A percentile compares a stretch with the other conserved stretches of the same genome.
phyloP scores from a whole-genome alignment of 179 eudicot genomes.

The Carnegiea gigantea region DNA sequence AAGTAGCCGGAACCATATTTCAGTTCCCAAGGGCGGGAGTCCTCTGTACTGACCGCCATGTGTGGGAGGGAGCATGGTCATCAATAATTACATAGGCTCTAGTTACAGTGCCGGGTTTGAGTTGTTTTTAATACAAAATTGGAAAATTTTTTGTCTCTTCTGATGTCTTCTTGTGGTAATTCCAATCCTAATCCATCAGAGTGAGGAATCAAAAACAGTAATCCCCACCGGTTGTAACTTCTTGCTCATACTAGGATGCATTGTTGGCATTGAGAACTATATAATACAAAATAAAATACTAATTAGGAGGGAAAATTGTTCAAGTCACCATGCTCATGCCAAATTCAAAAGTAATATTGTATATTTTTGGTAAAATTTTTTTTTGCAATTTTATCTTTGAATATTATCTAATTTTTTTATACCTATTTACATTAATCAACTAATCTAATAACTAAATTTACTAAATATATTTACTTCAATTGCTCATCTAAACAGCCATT shows the following conservation, averaged over 20 bases:
- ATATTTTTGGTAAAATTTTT: too few species aligned
- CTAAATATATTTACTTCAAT: too few species aligned
- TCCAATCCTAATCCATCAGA: not conserved
- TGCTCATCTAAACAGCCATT: too few species aligned
- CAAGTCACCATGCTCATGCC: too few species aligned
- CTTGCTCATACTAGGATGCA: not conserved
- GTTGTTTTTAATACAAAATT: not conserved
- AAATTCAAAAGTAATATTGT: too few species aligned
- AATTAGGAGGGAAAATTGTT: not conserved
- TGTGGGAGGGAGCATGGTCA: not conserved
- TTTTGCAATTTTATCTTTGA: too few species aligned
- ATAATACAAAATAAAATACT: not conserved
- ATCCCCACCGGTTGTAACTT: not conserved
- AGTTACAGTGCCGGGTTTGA: not conserved
- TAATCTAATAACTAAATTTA: too few species aligned
- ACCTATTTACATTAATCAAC: too few species aligned
- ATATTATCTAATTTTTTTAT: too few species aligned
- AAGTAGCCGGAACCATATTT: not conserved
- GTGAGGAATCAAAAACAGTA: not conserved
- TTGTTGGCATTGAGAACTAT: not conserved
- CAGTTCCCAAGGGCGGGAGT: not conserved
- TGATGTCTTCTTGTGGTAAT: not conserved
- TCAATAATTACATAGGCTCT: not conserved
- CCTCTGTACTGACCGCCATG: not conserved
- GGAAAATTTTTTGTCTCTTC: not conserved